phyloP scores from a whole-genome alignment of 306 rosid species.

The Sechiopsis laciniata region DNA sequence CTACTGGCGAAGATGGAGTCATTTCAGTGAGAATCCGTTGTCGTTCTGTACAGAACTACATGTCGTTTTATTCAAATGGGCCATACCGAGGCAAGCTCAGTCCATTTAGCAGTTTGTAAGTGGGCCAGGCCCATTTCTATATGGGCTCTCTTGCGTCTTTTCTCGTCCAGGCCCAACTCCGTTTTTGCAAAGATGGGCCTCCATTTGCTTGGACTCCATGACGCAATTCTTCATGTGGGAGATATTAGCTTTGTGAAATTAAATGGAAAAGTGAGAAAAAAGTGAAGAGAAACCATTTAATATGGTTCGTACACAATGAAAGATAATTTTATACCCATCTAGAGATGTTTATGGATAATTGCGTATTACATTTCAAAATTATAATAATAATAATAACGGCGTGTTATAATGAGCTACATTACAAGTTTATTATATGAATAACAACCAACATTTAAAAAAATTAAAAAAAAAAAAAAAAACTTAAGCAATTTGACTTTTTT shows the following conservation, averaged over 20 bases:
- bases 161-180: background rate
- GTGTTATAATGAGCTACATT: no score
- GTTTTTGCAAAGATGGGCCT: background rate
- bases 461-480: no score
- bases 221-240: background rate
- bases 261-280: no score
- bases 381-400: no score
- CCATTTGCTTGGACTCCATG: background rate
- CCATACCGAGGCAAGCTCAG: background rate
- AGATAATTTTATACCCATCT: background rate
- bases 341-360: background rate
- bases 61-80: background rate
- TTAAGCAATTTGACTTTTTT: no score
- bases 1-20: background rate
- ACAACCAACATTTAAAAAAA: no score
- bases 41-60: conserved; percentile 1
- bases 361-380: no score
- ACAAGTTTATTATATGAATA: no score
- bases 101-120: no score
- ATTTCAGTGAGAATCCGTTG: background rate
- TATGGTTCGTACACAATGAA: no score
- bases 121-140: background rate
- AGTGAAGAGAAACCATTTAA: background rate
- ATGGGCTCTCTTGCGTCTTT: background rate
- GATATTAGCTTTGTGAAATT: background rate